Conservation (phyloP, 768 basidiomycete species). For the Suillus plorans region DNA sequence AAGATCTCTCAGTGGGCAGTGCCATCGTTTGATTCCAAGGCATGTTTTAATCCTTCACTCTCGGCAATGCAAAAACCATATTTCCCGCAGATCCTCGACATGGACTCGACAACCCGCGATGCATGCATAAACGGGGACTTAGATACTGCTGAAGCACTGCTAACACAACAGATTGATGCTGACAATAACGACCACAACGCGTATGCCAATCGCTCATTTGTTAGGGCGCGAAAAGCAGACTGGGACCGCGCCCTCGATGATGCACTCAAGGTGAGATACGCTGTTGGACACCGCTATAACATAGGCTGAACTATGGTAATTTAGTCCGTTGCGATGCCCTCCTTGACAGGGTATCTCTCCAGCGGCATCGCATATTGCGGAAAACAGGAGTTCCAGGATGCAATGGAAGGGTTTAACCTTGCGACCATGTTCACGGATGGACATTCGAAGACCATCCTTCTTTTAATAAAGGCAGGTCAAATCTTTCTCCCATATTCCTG, state of each 20-base stretch:
- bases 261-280: background rate
- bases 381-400: background rate
- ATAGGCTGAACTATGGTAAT: background rate
- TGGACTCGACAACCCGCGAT: background rate
- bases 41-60: background rate
- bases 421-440: background rate
- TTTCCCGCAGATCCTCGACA: background rate
- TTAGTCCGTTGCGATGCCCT: background rate
- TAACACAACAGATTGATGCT: background rate
- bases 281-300: too few species aligned
- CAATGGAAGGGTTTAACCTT: background rate
- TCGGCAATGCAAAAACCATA: background rate
- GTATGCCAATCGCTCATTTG: background rate
- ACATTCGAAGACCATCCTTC: background rate
- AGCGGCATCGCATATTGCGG: background rate
- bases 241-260: background rate
- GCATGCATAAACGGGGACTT: background rate
- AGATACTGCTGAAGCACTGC: background rate
- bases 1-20: background rate
- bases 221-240: background rate
- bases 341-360: background rate
- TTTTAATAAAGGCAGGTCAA: background rate
- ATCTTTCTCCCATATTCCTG: background rate
- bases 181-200: background rate
- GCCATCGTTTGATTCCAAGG: background rate